Conservation (phyloP, 208 protist genomes). For the Acanthamoeba lenticulata region DNA sequence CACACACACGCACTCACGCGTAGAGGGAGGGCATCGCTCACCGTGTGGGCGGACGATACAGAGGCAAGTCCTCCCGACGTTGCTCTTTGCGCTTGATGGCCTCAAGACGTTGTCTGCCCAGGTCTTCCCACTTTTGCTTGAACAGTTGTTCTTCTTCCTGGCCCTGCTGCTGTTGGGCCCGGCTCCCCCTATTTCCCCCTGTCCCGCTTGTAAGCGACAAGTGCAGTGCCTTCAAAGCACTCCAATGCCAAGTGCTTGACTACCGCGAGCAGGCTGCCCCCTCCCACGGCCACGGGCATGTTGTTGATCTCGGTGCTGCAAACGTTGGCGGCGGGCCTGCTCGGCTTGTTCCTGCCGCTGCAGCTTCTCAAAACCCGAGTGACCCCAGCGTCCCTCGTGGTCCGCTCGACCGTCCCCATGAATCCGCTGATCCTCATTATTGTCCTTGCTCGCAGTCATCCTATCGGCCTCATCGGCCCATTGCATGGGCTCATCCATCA, state of each 20-base stretch:
- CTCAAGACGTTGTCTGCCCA: neutral
- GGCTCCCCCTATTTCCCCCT: neutral
- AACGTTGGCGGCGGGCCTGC: neutral
- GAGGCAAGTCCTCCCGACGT: neutral
- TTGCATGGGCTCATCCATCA: neutral
- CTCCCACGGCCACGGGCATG: neutral
- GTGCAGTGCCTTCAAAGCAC: neutral
- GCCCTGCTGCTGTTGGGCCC: neutral
- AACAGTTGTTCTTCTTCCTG: neutral
- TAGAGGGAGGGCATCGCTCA: no score
- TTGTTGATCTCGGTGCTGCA: neutral
- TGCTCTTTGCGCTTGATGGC: slow-evolving; percentile 25
- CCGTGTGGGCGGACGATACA: neutral
- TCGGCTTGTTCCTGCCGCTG: neutral
- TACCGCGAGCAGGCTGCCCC: neutral
- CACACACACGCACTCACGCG: no score
- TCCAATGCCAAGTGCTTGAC: neutral
- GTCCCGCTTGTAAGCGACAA: neutral
- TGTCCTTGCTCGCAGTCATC: neutral
- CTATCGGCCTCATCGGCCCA: neutral
- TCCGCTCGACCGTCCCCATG: neutral
- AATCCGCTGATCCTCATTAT: neutral
- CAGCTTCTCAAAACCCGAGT: neutral
- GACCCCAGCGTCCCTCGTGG: neutral
- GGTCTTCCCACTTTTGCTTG: neutral